Percentiles rank a stretch among this genome's conserved stretches.
Evolutionary conservation across 73 alveolate genomes (phyloP).

Genomic region (Paramecium caudatum): DNA sequence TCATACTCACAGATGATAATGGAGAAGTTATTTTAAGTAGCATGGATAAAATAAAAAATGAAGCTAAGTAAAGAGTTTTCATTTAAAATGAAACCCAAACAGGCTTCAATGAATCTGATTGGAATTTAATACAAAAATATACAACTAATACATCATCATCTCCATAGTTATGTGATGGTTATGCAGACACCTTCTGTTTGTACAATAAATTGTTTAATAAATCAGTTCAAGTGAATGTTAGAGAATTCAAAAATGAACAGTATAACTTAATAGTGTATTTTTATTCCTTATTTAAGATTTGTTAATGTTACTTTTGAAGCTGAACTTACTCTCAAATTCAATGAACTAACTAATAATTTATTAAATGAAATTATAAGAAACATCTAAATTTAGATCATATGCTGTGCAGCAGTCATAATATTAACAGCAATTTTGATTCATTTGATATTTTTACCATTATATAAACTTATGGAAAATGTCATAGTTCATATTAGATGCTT

Average conservation of each 20-base stretch:
- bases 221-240: not conserved
- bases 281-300: not conserved
- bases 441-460: not conserved
- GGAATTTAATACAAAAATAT: not conserved
- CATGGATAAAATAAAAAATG: not conserved
- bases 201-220: not conserved
- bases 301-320: not conserved
- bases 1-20: not conserved
- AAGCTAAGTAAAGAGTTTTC: not conserved
- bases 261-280: not conserved
- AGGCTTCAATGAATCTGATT: constrained; percentile 12
- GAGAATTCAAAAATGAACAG: not conserved
- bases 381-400: not conserved
- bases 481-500: not conserved
- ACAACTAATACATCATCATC: not conserved
- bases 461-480: not conserved
- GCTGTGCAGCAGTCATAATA: not conserved
- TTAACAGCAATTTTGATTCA: not conserved
- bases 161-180: no score
- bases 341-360: not conserved
- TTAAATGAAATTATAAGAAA: not conserved
- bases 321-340: not conserved
- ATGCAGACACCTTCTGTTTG: not conserved
- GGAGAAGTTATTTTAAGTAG: not conserved
- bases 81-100: not conserved